phyloP scores from a whole-genome alignment of 805 yeast species.

The Danielozyma ontarioensis region DNA sequence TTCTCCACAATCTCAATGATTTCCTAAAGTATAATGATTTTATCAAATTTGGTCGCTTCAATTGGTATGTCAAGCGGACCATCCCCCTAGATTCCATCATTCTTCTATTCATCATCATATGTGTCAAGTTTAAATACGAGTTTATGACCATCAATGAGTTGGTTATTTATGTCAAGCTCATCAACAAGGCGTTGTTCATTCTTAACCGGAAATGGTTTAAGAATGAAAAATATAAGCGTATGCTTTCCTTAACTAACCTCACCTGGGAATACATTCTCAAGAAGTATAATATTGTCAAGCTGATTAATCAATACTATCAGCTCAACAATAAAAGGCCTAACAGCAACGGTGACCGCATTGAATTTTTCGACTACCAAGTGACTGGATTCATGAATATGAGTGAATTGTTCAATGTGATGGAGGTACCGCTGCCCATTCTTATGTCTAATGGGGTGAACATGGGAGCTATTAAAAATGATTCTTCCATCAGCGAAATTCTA shows the following conservation, averaged over 20 bases:
- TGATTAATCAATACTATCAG: slow-evolving; percentile 21
- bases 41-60: slow-evolving; percentile 47
- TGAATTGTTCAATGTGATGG: slow-evolving; percentile 37
- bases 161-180: slow-evolving; percentile 32
- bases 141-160: slow-evolving; percentile 34
- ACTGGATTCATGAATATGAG: slow-evolving; percentile 34
- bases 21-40: slow-evolving; percentile 50
- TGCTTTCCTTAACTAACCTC: slow-evolving; percentile 37
- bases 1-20: slow-evolving; percentile 52
- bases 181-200: slow-evolving; percentile 38
- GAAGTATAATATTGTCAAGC: slow-evolving; percentile 24
- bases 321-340: slow-evolving; percentile 10
- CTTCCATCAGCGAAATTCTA: background rate
- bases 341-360: slow-evolving; percentile 14
- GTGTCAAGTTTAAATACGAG: slow-evolving; percentile 46
- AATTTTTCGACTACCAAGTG: slow-evolving; percentile 37
- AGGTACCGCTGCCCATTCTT: slow-evolving; percentile 38
- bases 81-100: slow-evolving; percentile 57
- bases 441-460: slow-evolving; percentile 5
- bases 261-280: slow-evolving; percentile 41
- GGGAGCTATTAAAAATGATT: slow-evolving; percentile 1
- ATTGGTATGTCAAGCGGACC: slow-evolving; percentile 59
- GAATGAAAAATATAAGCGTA: slow-evolving; percentile 41
- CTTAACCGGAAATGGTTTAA: slow-evolving; percentile 42
- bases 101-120: slow-evolving; percentile 45